These are phyloP conservation scores for Bromus sterilis DNA, from an alignment of 176 grass and related monocot species.

Conservation along the genomic window DNA sequence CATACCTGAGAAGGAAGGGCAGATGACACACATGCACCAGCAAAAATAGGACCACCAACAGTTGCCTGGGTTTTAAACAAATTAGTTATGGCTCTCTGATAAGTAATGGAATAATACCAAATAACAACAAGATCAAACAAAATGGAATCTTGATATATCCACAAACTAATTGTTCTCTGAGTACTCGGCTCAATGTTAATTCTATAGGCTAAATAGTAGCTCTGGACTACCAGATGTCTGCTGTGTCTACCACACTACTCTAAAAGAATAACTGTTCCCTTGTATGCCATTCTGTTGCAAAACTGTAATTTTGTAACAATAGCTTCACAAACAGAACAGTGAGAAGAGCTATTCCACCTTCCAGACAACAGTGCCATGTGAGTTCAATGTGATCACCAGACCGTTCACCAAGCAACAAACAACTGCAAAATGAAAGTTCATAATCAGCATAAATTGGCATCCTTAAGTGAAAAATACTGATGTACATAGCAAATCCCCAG, in stretches of 20 bases:
- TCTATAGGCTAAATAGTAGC: background rate
- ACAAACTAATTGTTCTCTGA: background rate
- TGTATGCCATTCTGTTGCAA: background rate
- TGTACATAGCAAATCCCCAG: background rate
- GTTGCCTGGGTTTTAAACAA: conserved; percentile 37
- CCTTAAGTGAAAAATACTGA: background rate
- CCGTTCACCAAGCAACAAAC: conserved; percentile 89
- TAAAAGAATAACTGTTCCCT: background rate
- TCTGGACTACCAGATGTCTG: background rate
- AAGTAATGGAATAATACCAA: background rate
- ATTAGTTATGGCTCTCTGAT: background rate
- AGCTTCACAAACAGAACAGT: background rate
- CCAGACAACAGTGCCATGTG: conserved; percentile 60
- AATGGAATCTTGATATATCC: background rate
- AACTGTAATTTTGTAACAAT: background rate
- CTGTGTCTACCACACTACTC: background rate
- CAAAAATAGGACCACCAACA: conserved; percentile 81
- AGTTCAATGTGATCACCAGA: conserved; percentile 55
- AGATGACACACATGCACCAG: conserved; percentile 73
- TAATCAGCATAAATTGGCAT: conserved; percentile 18
- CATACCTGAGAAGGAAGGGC: conserved; percentile 58
- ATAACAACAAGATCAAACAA: background rate
- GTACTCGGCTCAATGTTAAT: background rate
- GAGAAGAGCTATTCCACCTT: conserved; percentile 43
- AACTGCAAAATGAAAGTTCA: conserved; percentile 40